phyloP scores from a whole-genome alignment of 2,329 filamentous ascomycete species.

The Thermomyces lanuginosus region DNA sequence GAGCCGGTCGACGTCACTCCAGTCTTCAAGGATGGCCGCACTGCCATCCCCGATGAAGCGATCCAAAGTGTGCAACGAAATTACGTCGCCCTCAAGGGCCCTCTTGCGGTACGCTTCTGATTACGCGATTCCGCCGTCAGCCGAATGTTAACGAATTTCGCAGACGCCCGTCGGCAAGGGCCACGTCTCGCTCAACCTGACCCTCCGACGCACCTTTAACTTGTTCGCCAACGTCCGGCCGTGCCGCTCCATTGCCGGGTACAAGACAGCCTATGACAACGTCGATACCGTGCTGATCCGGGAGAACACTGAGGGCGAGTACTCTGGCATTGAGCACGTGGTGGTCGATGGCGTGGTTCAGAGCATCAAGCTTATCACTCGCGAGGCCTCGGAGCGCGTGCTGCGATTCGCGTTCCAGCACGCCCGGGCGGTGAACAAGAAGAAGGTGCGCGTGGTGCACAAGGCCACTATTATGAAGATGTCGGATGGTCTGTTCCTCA shows the following conservation, averaged over 20 bases:
- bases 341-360: conserved; percentile 96
- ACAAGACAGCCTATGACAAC: conserved; percentile 95
- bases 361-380: conserved; percentile 98
- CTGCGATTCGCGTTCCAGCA: conserved; percentile 97
- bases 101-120: conserved; percentile 58
- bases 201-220: conserved; percentile 97
- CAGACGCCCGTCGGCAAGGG: conserved; percentile 94
- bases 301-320: conserved; percentile 99
- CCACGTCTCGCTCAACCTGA: conserved; percentile 97
- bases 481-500: conserved; percentile 95
- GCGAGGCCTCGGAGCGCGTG: conserved; percentile 85
- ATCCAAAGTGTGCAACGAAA: conserved; percentile 90
- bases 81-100: conserved; percentile 95
- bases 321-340: conserved; percentile 97
- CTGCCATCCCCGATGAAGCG: conserved; percentile 78
- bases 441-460: conserved; percentile 95
- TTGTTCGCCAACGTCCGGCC: conserved; percentile 98
- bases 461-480: conserved; percentile 99
- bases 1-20: conserved; percentile 94
- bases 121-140: conserved; percentile 1
- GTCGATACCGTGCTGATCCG: conserved; percentile 96
- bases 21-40: conserved; percentile 85
- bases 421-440: conserved; percentile 79
- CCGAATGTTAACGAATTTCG: conserved; percentile 11
- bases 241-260: conserved; percentile 90